Conservation (phyloP, 306 rosid species). For the Alnus rubra region DNA sequence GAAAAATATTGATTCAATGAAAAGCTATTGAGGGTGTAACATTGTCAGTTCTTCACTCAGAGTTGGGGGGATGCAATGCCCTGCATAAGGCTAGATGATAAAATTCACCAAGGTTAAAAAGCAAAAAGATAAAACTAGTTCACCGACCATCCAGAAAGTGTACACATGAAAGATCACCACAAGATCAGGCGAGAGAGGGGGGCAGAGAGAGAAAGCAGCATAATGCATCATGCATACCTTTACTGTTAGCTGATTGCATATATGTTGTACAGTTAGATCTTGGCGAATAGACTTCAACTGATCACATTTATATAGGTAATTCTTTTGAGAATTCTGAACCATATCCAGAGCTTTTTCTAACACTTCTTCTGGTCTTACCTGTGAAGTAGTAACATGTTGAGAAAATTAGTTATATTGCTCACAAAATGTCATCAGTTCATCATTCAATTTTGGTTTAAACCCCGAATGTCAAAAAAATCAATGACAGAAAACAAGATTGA, state of each 20-base stretch:
- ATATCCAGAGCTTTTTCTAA: conserved; percentile 79
- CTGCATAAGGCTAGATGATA: background rate
- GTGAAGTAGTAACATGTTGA: conserved; percentile 26
- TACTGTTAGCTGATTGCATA: conserved; percentile 81
- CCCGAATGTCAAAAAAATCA: background rate
- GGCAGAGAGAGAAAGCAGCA: conserved; percentile 11
- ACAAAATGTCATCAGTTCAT: background rate
- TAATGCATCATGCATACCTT: conserved; percentile 60
- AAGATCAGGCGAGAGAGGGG: background rate
- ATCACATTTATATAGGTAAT: conserved; percentile 92
- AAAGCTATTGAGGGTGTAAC: background rate
- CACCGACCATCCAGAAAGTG: background rate
- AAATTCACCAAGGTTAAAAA: conserved; percentile 5
- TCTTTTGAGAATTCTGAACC: conserved; percentile 87
- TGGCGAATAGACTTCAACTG: conserved; percentile 98
- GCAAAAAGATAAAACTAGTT: background rate
- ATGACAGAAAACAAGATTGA: conserved; percentile 7
- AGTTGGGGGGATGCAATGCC: background rate
- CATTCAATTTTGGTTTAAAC: background rate
- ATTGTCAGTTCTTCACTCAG: background rate
- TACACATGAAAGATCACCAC: background rate
- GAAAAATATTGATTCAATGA: background rate
- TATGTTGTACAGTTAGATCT: conserved; percentile 95
- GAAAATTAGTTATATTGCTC: conserved; percentile 4
- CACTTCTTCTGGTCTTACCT: conserved; percentile 99